These are phyloP conservation scores for Balamuthia mandrillaris DNA, from an alignment of 208 protist genomes.

Conservation along the genomic window DNA sequence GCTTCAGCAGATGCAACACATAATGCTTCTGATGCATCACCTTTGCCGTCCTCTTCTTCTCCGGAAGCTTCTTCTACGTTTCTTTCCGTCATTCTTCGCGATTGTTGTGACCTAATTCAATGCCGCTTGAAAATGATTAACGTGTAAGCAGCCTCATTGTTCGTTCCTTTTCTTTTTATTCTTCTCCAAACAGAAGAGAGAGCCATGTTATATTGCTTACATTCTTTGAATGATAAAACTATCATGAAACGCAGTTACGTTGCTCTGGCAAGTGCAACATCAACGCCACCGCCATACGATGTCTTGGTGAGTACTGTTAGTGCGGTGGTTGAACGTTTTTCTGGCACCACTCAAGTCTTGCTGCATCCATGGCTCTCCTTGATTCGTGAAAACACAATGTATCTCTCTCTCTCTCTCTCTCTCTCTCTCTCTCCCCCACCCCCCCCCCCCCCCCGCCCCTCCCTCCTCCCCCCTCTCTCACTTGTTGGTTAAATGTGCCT, in stretches of 20 bases:
- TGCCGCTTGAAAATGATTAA: slow-evolving; percentile 4
- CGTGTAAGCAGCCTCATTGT: background rate
- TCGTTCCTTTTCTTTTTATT: background rate
- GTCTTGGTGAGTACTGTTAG: too few species aligned
- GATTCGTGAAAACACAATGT: too few species aligned
- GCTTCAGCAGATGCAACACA: too few species aligned
- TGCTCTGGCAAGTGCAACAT: background rate
- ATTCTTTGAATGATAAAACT: background rate
- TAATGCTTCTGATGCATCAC: too few species aligned
- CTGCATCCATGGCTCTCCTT: too few species aligned
- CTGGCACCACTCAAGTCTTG: too few species aligned
- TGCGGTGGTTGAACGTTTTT: too few species aligned
- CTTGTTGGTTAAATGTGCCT: background rate
- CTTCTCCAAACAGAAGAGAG: background rate
- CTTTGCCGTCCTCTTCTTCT: too few species aligned
- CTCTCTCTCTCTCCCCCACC: background rate
- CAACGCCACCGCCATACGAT: background rate
- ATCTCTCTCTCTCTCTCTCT: background rate
- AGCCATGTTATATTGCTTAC: background rate
- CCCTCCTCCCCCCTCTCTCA: background rate
- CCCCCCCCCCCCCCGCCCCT: background rate
- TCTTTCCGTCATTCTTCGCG: slow-evolving; percentile 1
- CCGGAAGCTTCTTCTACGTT: too few species aligned
- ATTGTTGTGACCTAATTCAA: background rate
- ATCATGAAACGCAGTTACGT: background rate